These are phyloP conservation scores for Xerocomus spinulosus DNA, from an alignment of 768 basidiomycete species.

Conservation along the genomic window DNA sequence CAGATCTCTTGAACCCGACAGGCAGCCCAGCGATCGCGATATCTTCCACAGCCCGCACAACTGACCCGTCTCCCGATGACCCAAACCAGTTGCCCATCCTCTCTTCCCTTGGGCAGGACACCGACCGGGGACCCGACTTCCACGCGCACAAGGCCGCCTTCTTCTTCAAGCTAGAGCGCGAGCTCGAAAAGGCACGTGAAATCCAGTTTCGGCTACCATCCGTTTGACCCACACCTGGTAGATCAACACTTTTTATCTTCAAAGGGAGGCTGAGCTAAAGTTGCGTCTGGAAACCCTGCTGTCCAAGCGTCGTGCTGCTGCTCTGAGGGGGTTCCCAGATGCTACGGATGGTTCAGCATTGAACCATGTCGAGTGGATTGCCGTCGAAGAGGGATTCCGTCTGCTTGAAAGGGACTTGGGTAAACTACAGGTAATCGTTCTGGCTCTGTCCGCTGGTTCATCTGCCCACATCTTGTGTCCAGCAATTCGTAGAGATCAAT, in stretches of 20 bases:
- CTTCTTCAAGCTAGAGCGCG: constrained; percentile 97
- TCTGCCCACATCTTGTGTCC: constrained; percentile 17
- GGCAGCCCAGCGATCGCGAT: constrained; percentile 31
- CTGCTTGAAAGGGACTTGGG: constrained; percentile 90
- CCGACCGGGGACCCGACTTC: constrained; percentile 77
- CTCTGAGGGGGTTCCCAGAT: constrained; percentile 67
- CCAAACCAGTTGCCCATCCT: constrained; percentile 54
- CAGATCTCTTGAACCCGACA: constrained; percentile 40
- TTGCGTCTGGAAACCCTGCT: constrained; percentile 88
- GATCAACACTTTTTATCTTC: constrained; percentile 98
- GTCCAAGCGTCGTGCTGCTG: constrained; percentile 86
- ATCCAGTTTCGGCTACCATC: constrained; percentile 1
- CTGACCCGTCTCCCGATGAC: constrained; percentile 32
- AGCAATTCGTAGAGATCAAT: constrained; percentile 98
- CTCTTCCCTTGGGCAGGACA: constrained; percentile 57
- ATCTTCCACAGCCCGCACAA: constrained; percentile 14
- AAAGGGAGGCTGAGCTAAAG: constrained; percentile 93
- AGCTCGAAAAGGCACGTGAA: constrained; percentile 83
- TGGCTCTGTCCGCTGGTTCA: constrained; percentile 7
- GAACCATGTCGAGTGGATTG: constrained; percentile 85
- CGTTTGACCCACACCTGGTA: constrained; percentile 29
- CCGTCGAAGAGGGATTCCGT: constrained; percentile 94
- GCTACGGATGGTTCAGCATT: constrained; percentile 52
- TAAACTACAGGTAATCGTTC: constrained; percentile 75
- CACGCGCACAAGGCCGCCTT: constrained; percentile 95